A percentile compares a stretch with the other conserved stretches of the same genome.
phyloP scores from a whole-genome alignment of 441 rosid genomes.

The Syzygium malaccense region DNA sequence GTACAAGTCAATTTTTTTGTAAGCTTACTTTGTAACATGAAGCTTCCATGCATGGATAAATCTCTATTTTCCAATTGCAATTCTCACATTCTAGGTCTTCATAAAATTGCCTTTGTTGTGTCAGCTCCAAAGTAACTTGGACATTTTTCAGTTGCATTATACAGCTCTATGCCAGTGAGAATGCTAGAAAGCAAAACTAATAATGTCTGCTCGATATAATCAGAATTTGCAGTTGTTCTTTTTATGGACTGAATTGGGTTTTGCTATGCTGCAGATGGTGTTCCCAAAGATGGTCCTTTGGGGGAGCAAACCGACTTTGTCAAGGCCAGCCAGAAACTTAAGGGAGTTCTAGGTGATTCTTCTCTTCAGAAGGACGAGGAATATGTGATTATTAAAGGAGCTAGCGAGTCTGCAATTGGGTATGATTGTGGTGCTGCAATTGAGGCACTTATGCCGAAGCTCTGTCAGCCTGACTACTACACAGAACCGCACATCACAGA shows the following conservation, averaged over 20 bases:
- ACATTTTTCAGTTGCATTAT: background rate
- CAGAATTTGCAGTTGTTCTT: background rate
- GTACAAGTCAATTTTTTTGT: too few species aligned
- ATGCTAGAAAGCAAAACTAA: background rate
- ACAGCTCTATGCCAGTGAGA: background rate
- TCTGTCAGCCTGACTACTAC: background rate
- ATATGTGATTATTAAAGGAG: conserved; percentile 47
- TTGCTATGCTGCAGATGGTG: conserved; percentile 23
- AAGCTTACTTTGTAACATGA: background rate
- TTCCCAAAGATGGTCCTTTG: conserved; percentile 26
- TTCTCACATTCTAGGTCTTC: background rate
- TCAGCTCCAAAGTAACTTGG: too few species aligned
- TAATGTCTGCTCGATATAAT: background rate
- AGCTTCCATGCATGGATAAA: background rate
- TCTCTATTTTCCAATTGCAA: too few species aligned
- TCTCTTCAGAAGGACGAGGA: conserved; percentile 42
- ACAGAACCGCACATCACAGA: background rate
- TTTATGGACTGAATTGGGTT: background rate
- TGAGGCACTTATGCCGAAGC: background rate
- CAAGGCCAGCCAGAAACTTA: conserved; percentile 37
- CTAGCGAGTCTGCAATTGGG: conserved; percentile 34
- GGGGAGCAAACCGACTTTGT: conserved; percentile 32
- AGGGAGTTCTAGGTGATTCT: conserved; percentile 42
- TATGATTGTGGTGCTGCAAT: background rate
- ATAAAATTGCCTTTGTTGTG: background rate